Percentiles rank a stretch among this genome's conserved stretches.
Conservation (phyloP, 208 protist species). For the Vickermania spadyakhi region DNA sequence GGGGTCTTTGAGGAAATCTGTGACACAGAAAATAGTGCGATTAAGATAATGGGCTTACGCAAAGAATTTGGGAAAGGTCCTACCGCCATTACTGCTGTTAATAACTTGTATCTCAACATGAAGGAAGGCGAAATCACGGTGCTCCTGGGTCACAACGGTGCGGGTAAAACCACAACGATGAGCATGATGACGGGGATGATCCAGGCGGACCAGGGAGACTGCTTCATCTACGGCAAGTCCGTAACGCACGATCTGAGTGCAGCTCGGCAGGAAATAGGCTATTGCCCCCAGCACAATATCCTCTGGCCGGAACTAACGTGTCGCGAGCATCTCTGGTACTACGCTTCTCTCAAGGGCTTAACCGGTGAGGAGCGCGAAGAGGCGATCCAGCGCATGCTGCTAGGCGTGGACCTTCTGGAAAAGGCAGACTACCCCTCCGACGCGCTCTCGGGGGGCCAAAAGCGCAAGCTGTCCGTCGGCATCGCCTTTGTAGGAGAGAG, state of each 20-base stretch:
- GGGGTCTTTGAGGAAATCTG: conserved; percentile 27
- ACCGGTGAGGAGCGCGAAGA: too few relatives aligned
- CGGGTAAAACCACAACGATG: conserved; percentile 57
- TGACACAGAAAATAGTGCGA: background rate
- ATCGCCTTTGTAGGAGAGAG: too few relatives aligned
- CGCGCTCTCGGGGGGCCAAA: too few relatives aligned
- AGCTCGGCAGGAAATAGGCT: conserved; percentile 57
- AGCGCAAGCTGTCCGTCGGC: too few relatives aligned
- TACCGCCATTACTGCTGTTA: conserved; percentile 42
- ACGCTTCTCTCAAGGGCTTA: conserved; percentile 84
- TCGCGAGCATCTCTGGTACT: conserved; percentile 58
- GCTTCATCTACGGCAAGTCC: conserved; percentile 26
- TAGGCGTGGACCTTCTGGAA: too few relatives aligned
- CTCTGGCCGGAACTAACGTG: conserved; percentile 25
- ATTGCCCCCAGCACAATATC: conserved; percentile 91
- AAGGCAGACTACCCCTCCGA: too few relatives aligned
- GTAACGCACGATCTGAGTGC: conserved; percentile 24
- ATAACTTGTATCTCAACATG: conserved; percentile 62
- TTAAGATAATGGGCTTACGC: conserved; percentile 22
- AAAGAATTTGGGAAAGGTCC: conserved; percentile 32
- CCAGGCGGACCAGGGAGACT: conserved; percentile 40
- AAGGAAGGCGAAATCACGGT: conserved; percentile 57
- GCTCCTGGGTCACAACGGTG: too few relatives aligned
- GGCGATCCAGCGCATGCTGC: too few relatives aligned
- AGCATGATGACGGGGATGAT: conserved; percentile 52